These are phyloP conservation scores for Corynespora cassiicola DNA, from an alignment of 2,329 filamentous ascomycete species.

Conservation along the genomic window DNA sequence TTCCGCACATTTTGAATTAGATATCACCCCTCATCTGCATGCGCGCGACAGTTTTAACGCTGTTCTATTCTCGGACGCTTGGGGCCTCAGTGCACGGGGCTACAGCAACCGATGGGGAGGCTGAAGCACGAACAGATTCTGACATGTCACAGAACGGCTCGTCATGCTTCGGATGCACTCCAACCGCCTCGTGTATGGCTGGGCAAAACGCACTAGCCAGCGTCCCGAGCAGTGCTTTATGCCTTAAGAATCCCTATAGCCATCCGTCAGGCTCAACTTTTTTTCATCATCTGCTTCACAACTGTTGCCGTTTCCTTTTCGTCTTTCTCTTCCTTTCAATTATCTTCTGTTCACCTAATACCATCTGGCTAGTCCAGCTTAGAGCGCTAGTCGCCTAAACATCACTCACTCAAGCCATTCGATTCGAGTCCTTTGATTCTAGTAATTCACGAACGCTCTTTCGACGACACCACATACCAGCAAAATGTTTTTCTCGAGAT, in stretches of 20 bases:
- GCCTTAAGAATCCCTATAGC: slow-evolving; percentile 45
- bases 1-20: too few species aligned
- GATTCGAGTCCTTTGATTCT: too few species aligned
- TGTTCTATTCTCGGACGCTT: slow-evolving; percentile 3
- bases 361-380: slow-evolving; percentile 48
- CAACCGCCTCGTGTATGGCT: slow-evolving; percentile 34
- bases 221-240: slow-evolving; percentile 34
- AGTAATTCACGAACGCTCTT: slow-evolving; percentile 34
- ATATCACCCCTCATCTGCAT: not conserved
- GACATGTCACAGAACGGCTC: slow-evolving; percentile 40
- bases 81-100: slow-evolving; percentile 25
- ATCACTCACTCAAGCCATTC: slow-evolving; percentile 29
- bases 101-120: slow-evolving; percentile 29
- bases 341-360: slow-evolving; percentile 37
- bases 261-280: slow-evolving; percentile 41
- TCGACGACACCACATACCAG: slow-evolving; percentile 16
- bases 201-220: slow-evolving; percentile 31
- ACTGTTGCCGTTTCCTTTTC: slow-evolving; percentile 38
- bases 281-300: slow-evolving; percentile 34
- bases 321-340: slow-evolving; percentile 36
- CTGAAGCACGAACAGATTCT: slow-evolving; percentile 47
- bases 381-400: slow-evolving; percentile 47
- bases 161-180: slow-evolving; percentile 38
- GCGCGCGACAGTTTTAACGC: not conserved
- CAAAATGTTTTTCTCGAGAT: slow-evolving; percentile 45